A percentile compares a stretch with the other conserved stretches of the same genome.
Conservation (phyloP, 1,284 basidiomycete species). For the Ganoderma meredithae region DNA sequence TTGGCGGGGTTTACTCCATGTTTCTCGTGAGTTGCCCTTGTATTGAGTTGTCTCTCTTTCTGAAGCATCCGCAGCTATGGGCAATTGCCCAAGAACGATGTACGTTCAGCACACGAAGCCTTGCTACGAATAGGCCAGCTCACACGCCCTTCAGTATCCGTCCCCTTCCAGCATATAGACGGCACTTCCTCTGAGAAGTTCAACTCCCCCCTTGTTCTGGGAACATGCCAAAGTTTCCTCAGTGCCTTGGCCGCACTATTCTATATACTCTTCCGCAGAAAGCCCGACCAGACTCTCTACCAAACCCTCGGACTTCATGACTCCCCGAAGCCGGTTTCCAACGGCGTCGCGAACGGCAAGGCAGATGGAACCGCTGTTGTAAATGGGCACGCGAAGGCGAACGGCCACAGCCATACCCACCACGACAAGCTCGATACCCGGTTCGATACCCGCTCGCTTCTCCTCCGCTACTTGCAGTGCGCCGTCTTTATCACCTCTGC, state of each 20-base stretch:
- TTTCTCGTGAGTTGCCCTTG: conserved; percentile 62
- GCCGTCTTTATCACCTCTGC: conserved; percentile 90
- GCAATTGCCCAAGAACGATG: conserved; percentile 91
- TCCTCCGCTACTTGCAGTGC: conserved; percentile 83
- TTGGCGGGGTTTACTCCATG: conserved; percentile 80
- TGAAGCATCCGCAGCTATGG: conserved; percentile 66
- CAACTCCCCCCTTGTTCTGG: conserved; percentile 88
- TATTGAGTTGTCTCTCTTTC: conserved; percentile 16
- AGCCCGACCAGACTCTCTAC: conserved; percentile 56
- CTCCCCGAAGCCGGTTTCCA: conserved; percentile 27
- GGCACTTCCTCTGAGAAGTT: conserved; percentile 78
- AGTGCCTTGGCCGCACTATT: conserved; percentile 80
- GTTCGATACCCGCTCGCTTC: conserved; percentile 59
- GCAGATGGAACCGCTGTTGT: conserved; percentile 24
- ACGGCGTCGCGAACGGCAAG: conserved; percentile 32
- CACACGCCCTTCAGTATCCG: conserved; percentile 66
- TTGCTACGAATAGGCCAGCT: background rate
- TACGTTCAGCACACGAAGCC: conserved; percentile 49
- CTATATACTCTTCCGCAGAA: conserved; percentile 80
- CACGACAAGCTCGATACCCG: conserved; percentile 46
- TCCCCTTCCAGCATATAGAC: conserved; percentile 79
- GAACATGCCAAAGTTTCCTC: conserved; percentile 86
- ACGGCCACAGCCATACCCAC: conserved; percentile 40
- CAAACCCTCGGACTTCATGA: conserved; percentile 64
- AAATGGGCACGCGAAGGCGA: conserved; percentile 31